Conservation (phyloP, 345 rosid species). For the Dipteronia dyeriana region DNA sequence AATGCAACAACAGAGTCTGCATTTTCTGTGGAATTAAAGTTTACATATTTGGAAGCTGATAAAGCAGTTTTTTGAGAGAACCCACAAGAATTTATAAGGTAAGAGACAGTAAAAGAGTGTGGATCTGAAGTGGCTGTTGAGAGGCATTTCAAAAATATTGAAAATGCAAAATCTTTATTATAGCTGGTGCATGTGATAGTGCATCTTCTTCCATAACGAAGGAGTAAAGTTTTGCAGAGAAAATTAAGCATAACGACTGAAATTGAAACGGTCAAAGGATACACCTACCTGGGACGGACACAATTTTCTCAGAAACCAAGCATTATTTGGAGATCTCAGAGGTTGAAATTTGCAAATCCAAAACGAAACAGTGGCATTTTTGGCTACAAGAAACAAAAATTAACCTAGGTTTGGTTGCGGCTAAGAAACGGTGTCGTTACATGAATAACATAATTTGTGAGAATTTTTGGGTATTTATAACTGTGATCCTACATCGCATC, state of each 20-base stretch:
- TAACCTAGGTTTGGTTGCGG: no score
- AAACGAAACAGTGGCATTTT: no score
- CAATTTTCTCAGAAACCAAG: neutral
- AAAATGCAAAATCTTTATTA: neutral
- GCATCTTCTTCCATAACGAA: neutral
- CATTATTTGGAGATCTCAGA: neutral
- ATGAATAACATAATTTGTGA: no score
- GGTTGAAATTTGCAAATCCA: neutral
- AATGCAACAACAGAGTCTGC: conserved; percentile 22
- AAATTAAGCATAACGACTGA: neutral
- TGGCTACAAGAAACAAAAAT: no score
- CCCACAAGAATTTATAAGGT: conserved; percentile 36
- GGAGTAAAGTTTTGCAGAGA: conserved; percentile 1
- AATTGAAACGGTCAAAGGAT: neutral
- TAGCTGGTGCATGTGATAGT: neutral
- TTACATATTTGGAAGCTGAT: conserved; percentile 13
- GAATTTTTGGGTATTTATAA: no score
- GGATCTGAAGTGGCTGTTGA: neutral
- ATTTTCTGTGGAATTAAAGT: conserved; percentile 18
- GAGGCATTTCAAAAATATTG: neutral
- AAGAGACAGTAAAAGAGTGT: conserved; percentile 32
- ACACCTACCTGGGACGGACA: neutral
- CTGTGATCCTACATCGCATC: no score
- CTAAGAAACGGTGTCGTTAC: no score
- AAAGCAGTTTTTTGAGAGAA: conserved; percentile 33